phyloP scores from a whole-genome alignment of 108 stramenopile species.

The Stephanodiscus triporus region DNA sequence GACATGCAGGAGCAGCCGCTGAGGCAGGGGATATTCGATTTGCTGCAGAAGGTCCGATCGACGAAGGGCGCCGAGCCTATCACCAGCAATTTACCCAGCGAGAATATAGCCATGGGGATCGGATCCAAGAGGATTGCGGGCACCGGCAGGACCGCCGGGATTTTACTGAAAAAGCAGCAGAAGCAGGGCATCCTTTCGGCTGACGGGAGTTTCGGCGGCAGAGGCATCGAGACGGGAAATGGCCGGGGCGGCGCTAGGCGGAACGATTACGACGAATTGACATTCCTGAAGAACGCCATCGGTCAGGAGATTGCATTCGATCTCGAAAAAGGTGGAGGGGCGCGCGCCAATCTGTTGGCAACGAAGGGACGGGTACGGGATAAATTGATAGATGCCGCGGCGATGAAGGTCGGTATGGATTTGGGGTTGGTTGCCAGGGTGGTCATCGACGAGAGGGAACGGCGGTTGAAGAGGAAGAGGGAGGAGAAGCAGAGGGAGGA shows the following conservation, averaged over 20 bases:
- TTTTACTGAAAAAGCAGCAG: conserved; percentile 70
- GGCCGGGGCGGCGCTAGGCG: conserved; percentile 31
- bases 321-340: conserved; percentile 88
- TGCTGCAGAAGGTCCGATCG: conserved; percentile 85
- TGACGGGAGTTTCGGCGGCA: conserved; percentile 33
- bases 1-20: conserved; percentile 63
- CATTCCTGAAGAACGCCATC: conserved; percentile 88
- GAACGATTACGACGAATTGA: conserved; percentile 62
- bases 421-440: conserved; percentile 58
- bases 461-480: conserved; percentile 45
- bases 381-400: conserved; percentile 85
- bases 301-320: conserved; percentile 85
- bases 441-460: conserved; percentile 53
- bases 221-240: conserved; percentile 41
- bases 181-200: conserved; percentile 70
- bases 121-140: conserved; percentile 87
- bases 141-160: conserved; percentile 88
- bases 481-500: conserved; percentile 32
- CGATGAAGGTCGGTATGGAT: conserved; percentile 74
- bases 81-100: conserved; percentile 86
- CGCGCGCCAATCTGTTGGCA: conserved; percentile 78
- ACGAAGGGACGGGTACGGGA: conserved; percentile 58
- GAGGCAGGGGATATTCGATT: conserved; percentile 79
- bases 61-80: conserved; percentile 62
- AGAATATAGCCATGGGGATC: conserved; percentile 83